These are phyloP conservation scores for Petasospora rhodanensis DNA, from an alignment of 1,139 yeast genomes.

Conservation along the genomic window DNA sequence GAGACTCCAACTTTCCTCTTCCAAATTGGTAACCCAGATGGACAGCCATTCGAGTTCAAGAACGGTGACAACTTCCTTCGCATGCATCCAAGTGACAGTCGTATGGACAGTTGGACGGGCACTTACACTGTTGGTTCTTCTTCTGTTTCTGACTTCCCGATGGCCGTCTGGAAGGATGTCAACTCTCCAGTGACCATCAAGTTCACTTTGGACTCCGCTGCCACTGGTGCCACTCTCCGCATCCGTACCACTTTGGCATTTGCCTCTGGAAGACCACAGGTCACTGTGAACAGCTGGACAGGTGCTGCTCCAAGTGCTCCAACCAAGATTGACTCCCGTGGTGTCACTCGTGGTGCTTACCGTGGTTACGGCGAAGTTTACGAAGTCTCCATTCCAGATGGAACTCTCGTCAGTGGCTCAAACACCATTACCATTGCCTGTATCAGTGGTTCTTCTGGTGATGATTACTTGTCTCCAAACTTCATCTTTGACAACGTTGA, in stretches of 20 bases:
- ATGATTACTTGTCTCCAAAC: neutral
- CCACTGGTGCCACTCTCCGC: neutral
- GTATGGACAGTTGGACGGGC: neutral
- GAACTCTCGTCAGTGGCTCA: neutral
- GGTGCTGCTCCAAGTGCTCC: neutral
- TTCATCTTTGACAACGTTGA: constrained; percentile 1
- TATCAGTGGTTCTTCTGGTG: neutral
- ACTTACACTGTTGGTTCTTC: neutral
- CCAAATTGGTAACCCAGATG: neutral
- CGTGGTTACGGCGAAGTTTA: neutral
- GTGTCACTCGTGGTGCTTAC: constrained; percentile 1
- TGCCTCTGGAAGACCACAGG: neutral
- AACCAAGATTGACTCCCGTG: neutral
- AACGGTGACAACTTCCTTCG: neutral
- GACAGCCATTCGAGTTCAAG: neutral
- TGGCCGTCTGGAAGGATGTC: neutral
- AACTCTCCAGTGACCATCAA: neutral
- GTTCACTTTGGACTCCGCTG: constrained; percentile 1
- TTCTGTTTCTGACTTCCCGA: neutral
- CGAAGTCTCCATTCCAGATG: neutral
- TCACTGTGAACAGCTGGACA: neutral
- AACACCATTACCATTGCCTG: neutral
- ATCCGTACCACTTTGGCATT: neutral
- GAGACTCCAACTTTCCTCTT: neutral
- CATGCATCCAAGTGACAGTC: neutral